A percentile compares a stretch with the other conserved stretches of the same genome.
These are phyloP conservation scores for Leishmania braziliensis DNA, from an alignment of 208 protist species.

Conservation along the genomic window DNA sequence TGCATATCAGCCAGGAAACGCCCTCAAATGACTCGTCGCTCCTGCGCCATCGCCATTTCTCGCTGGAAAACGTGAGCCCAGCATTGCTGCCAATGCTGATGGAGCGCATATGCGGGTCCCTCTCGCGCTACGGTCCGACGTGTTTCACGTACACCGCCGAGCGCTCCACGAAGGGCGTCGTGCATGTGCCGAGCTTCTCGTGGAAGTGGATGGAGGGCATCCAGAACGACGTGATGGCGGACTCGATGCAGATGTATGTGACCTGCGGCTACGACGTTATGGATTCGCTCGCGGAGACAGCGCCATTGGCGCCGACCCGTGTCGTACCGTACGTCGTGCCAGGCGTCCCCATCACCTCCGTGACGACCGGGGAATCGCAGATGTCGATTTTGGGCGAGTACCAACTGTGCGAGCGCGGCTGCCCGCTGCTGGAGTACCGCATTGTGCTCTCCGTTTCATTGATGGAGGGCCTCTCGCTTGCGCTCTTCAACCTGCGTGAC, in stretches of 20 bases:
- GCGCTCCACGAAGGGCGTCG: constrained; percentile 5
- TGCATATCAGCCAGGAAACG: constrained; percentile 29
- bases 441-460: constrained; percentile 67
- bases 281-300: constrained; percentile 16
- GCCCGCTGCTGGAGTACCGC: constrained; percentile 30
- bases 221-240: constrained; percentile 65
- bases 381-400: constrained; percentile 59
- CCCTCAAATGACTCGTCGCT: constrained; percentile 56
- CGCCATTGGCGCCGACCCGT: constrained; percentile 35
- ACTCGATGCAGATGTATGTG: constrained; percentile 64
- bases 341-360: constrained; percentile 50
- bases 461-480: constrained; percentile 46
- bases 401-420: constrained; percentile 30
- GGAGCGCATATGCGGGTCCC: constrained; percentile 62
- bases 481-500: constrained; percentile 80
- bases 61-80: constrained; percentile 60
- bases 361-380: constrained; percentile 57
- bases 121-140: constrained; percentile 48
- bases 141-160: constrained; percentile 30
- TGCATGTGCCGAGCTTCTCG: constrained; percentile 52
- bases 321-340: constrained; percentile 53
- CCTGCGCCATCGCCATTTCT: constrained; percentile 59
- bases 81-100: constrained; percentile 68
- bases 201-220: constrained; percentile 78
- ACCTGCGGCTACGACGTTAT: constrained; percentile 61